These are phyloP conservation scores for Umbelopsis ramanniana DNA, from an alignment of 192 early-diverging fungal genomes.

Conservation along the genomic window DNA sequence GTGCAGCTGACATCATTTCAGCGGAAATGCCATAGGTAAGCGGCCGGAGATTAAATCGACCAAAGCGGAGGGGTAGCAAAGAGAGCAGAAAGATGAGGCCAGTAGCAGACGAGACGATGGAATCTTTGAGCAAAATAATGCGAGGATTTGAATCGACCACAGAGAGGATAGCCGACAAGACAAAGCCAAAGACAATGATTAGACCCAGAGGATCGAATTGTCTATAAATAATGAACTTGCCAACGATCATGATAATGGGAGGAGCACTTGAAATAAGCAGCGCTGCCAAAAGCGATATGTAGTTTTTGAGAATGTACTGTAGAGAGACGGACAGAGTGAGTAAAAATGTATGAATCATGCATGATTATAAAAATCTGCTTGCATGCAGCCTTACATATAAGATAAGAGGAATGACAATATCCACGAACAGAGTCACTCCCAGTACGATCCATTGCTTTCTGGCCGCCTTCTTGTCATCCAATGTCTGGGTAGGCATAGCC, in stretches of 20 bases:
- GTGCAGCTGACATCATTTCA: slow-evolving; percentile 35
- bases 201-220: slow-evolving; percentile 31
- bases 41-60: slow-evolving; percentile 33
- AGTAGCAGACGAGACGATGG: slow-evolving; percentile 34
- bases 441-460: neutral
- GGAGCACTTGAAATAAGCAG: slow-evolving; percentile 44
- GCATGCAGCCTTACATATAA: neutral
- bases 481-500: neutral
- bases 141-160: slow-evolving; percentile 37
- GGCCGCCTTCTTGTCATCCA: neutral
- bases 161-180: slow-evolving; percentile 34
- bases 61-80: slow-evolving; percentile 40
- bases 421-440: neutral
- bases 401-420: neutral
- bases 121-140: slow-evolving; percentile 45
- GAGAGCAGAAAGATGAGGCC: slow-evolving; percentile 42
- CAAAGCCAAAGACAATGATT: slow-evolving; percentile 39
- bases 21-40: slow-evolving; percentile 32
- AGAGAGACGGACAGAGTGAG: neutral
- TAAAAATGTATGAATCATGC: neutral
- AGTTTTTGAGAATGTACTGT: slow-evolving; percentile 24
- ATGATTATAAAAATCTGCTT: neutral
- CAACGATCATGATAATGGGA: slow-evolving; percentile 27
- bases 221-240: slow-evolving; percentile 22
- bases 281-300: slow-evolving; percentile 30